Evolutionary conservation across 306 rosid genomes (phyloP).

Genomic region (Begonia loranthoides): DNA sequence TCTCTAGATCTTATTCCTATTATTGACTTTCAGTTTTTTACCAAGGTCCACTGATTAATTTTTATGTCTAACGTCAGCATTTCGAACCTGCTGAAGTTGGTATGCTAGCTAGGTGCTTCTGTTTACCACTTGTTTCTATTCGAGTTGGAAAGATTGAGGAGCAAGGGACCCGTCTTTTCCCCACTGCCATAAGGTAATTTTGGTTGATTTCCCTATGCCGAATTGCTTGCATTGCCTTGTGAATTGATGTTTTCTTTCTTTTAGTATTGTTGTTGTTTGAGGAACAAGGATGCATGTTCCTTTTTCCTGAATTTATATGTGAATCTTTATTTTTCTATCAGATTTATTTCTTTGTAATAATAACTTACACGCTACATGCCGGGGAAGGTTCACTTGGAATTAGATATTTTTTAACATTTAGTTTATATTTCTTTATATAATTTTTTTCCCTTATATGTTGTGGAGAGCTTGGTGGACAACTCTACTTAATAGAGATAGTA

Average conservation of each 20-base stretch:
- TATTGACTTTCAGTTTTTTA: constrained; percentile 7
- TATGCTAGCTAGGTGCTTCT: constrained; percentile 93
- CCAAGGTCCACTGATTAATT: background rate
- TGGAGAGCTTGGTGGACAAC: no score
- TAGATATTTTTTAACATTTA: no score
- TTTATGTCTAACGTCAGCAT: constrained; percentile 36
- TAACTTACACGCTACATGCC: no score
- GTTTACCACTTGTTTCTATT: constrained; percentile 84
- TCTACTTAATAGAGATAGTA: no score
- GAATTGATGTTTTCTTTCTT: background rate
- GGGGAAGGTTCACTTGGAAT: no score
- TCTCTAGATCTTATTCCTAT: background rate
- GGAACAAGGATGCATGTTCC: background rate
- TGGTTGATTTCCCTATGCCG: constrained; percentile 2
- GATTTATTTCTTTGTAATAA: no score
- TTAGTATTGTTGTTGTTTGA: background rate
- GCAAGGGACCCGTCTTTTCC: constrained; percentile 59
- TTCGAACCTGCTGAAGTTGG: constrained; percentile 94
- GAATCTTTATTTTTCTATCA: background rate
- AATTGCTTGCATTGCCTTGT: background rate
- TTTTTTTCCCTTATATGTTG: no score
- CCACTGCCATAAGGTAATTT: constrained; percentile 58
- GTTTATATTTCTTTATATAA: no score
- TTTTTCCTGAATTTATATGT: background rate
- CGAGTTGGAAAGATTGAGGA: constrained; percentile 75